Percentiles rank a stretch among this genome's conserved stretches.
Evolutionary conservation across 805 yeast species (phyloP).

Genomic region (Wickerhamiella kurtzmanii): DNA sequence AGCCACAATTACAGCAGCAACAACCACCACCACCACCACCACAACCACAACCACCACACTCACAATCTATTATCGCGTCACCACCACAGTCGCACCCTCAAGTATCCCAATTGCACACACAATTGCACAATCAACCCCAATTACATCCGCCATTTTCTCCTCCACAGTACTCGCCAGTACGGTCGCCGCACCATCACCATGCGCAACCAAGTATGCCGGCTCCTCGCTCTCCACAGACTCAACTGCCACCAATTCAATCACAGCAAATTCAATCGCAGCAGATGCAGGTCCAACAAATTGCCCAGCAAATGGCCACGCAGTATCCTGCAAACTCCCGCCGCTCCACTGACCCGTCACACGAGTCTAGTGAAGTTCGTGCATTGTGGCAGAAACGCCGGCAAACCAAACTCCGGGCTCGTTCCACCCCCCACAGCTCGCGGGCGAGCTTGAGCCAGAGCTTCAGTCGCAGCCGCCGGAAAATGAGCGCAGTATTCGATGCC

Average conservation of each 20-base stretch:
- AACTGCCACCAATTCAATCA: background rate
- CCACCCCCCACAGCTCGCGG: background rate
- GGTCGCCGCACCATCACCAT: too few species aligned
- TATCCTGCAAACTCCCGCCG: background rate
- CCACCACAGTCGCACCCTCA: background rate
- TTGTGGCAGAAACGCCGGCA: background rate
- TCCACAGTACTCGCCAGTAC: too few species aligned
- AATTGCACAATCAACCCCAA: background rate
- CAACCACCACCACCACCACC: slow-evolving; percentile 1
- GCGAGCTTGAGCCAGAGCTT: background rate
- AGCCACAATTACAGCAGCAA: background rate
- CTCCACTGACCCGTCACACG: background rate
- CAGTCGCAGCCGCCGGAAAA: background rate
- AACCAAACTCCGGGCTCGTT: background rate
- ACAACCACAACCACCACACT: background rate
- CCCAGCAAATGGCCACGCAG: background rate
- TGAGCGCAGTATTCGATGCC: background rate
- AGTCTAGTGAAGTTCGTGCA: background rate
- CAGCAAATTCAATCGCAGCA: background rate
- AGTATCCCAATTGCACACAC: background rate
- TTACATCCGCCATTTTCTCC: too few species aligned
- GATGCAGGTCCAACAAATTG: too few species aligned
- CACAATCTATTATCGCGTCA: background rate
- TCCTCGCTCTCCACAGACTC: background rate
- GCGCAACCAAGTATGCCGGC: too few species aligned